Evolutionary conservation across 1,284 basidiomycete genomes (phyloP).

Genomic region (Malassezia yamatoensis): DNA sequence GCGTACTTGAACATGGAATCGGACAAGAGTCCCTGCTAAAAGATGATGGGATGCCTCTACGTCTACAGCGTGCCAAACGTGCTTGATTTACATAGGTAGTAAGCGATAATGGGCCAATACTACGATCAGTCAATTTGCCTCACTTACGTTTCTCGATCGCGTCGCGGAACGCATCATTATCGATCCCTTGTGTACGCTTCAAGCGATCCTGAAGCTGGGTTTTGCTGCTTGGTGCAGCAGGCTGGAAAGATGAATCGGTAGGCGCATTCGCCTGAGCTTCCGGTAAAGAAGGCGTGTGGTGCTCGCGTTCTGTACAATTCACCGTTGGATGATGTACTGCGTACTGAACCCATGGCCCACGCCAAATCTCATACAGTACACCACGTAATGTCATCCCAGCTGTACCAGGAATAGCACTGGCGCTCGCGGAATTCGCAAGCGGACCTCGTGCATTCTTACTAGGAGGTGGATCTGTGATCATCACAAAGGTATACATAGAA

Average conservation of each 20-base stretch:
- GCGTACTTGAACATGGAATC: conserved; percentile 30
- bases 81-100: conserved; percentile 9
- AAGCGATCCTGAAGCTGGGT: conserved; percentile 11
- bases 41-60: conserved; percentile 32
- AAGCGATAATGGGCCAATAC: conserved; percentile 15
- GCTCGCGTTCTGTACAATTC: conserved; percentile 44
- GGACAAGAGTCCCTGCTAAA: conserved; percentile 30
- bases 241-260: not conserved
- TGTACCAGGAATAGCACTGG: conserved; percentile 34
- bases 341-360: conserved; percentile 81
- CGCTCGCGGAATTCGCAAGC: conserved; percentile 15
- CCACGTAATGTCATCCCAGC: conserved; percentile 57
- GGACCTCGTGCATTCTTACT: conserved; percentile 21
- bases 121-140: not conserved
- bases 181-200: conserved; percentile 25
- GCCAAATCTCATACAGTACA: conserved; percentile 75
- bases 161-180: conserved; percentile 31
- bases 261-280: not conserved
- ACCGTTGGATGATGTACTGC: conserved; percentile 84
- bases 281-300: conserved; percentile 16
- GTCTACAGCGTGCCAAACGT: conserved; percentile 38
- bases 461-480: conserved; percentile 76
- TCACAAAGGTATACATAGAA: conserved; percentile 87
- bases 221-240: conserved; percentile 1
- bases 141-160: conserved; percentile 26